Evolutionary conservation across 1,284 basidiomycete genomes (phyloP), one percentile per base, ranked within the genome.

Genomic region (Puccinia coronata): DNA sequence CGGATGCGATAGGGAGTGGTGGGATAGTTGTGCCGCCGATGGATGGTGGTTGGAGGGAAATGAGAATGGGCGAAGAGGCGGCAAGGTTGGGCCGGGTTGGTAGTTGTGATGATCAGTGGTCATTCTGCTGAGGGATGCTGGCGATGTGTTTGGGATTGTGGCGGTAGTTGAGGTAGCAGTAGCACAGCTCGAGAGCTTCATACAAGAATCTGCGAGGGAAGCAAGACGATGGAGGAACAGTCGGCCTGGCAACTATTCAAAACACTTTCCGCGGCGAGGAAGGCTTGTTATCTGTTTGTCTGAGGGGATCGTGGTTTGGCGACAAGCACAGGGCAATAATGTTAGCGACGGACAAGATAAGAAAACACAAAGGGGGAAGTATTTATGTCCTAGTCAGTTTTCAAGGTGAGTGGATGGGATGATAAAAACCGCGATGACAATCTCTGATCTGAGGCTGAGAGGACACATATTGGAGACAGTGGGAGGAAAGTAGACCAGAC

Each of bases 11-110:
- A 31, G 31, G 23, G 49, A 47, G 23, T 51, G 8, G 16, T 25
- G 53, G 6, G 63, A 47, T 16, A 43, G 28, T 41, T 67, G 39
- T 9, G n/a, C 20, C 23, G n/a, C n/a, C 9, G 43, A 25, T 36
- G 16, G 47, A 36, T 34, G 47, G n/a, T n/a, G n/a, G n/a, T 18
- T 53, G 25, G 70, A 53, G 20, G 47, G 31, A n/a, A 72, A 57
- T 20, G 47, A 72, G 53, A 55, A 72, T 1, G 70, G 70, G 36
- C 70, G 70, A 4, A 72, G 53, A 36, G 70, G 70, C 1, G 70
- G 70, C 36, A 72, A 72, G 49, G 70, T 72, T 72, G 53, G 70
- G n/a, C 70, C 70, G 18, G 70, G 23, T 72, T 53, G 70, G 41
- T 47, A 67, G 28, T 28, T 28, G 41, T 67, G 63, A 53, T 72